phyloP scores from a whole-genome alignment of 352 stramenopile species.

The Phytopythium kandeliae region DNA sequence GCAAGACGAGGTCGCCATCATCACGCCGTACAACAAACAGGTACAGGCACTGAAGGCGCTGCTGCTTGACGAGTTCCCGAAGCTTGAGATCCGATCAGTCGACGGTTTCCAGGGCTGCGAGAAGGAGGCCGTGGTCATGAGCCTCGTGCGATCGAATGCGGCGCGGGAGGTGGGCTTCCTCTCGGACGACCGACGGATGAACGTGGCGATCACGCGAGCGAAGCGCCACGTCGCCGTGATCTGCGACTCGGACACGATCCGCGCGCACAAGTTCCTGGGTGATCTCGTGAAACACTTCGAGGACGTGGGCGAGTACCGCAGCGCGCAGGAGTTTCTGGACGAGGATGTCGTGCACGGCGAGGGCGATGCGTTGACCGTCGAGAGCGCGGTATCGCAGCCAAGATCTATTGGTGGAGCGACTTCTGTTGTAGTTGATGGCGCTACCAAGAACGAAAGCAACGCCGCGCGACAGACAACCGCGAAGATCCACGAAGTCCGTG shows the following conservation, averaged over 20 bases:
- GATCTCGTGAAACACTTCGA: conserved; percentile 91
- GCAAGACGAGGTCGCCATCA: conserved; percentile 92
- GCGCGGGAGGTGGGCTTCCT: conserved; percentile 93
- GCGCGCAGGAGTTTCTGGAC: conserved; percentile 77
- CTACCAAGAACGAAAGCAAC: neutral
- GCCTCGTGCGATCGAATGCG: conserved; percentile 93
- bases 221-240: conserved; percentile 95
- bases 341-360: conserved; percentile 38
- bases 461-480: neutral
- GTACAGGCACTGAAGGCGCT: conserved; percentile 88
- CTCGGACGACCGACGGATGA: conserved; percentile 94
- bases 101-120: conserved; percentile 98
- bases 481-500: conserved; percentile 3
- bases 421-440: neutral
- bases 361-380: conserved; percentile 12
- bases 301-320: conserved; percentile 88
- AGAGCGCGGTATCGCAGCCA: neutral
- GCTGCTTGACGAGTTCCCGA: conserved; percentile 63
- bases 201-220: conserved; percentile 96
- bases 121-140: conserved; percentile 98
- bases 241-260: conserved; percentile 94
- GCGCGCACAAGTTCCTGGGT: conserved; percentile 87
- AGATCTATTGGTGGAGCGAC: neutral
- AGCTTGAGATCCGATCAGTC: conserved; percentile 90
- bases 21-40: conserved; percentile 99